Evolutionary conservation across 2,329 filamentous ascomycete species (phyloP), one percentile per base, ranked within the genome.

Genomic region (Penicillium brevicompactum): DNA sequence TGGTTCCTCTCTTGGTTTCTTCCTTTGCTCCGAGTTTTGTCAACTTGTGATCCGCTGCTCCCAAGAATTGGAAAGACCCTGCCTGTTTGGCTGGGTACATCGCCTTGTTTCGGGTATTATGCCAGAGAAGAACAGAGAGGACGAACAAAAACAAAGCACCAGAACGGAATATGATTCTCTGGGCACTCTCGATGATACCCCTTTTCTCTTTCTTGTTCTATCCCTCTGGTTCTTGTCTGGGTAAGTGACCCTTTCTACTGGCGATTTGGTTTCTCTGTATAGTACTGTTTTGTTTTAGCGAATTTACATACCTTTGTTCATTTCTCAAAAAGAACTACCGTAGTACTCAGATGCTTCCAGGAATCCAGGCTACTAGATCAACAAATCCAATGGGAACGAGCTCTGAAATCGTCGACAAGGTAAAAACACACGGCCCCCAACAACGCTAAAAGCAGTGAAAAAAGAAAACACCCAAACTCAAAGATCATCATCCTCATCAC

Each of bases 211-310:
- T 40, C 14, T 13, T 44, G 32, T 18, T 40, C 45, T 16, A 37
- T 56, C 47, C 49, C 46, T 52, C 41, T 53, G 43, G 40, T 51
- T 43, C 31, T 44, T 40, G 49, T 45, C 51, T 51, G 52, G 50
- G 46, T 31, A 48, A 31, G 32, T 59, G 49, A 44, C 18, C 2
- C 40, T 51, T 27, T 44, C n/a, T 14, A 14, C 10, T 5, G 49
- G 46, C 49, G 45, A 38, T 42, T 53, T 32, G 52, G 21, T 16
- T 55, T 51, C 34, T 56, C 34, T 58, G 57, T 60, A 60, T 47
- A 53, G 55, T 60, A 55, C n/a, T 42, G 44, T 60, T 37, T 27
- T 49, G 27, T 50, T 58, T 61, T 59, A 64, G 60, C 58, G 60
- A 58, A 52, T 57, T 48, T 41, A 63, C 49, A 50, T 34, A 43